These are phyloP conservation scores for Podochytrium sp. DNA, from an alignment of 192 early-diverging fungal genomes.

Conservation along the genomic window DNA sequence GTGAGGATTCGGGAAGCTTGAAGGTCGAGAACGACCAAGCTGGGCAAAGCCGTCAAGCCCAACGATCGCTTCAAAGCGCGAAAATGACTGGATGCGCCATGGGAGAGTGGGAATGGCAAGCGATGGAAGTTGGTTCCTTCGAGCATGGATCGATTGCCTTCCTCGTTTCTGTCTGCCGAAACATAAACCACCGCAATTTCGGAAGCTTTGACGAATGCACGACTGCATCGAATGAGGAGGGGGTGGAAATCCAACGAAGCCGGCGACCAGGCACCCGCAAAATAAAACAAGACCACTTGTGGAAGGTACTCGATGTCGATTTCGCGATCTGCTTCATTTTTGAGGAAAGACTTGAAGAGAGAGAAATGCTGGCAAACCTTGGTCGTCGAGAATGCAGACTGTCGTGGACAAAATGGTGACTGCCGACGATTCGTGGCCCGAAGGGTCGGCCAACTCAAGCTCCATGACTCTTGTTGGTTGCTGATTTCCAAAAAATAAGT, in stretches of 20 bases:
- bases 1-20: neutral
- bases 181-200: slow-evolving; percentile 4
- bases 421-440: too few relatives aligned
- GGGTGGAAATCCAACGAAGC: neutral
- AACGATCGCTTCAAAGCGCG: neutral
- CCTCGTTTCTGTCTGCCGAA: neutral
- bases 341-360: too few relatives aligned
- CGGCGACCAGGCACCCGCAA: slow-evolving; percentile 6
- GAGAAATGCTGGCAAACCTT: too few relatives aligned
- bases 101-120: neutral
- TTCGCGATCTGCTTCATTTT: too few relatives aligned
- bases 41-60: neutral
- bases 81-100: neutral
- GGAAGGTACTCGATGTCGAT: slow-evolving; percentile 7
- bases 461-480: too few relatives aligned
- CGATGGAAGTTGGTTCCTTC: neutral
- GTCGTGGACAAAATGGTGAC: too few relatives aligned
- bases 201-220: neutral
- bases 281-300: neutral
- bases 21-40: neutral
- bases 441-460: too few relatives aligned
- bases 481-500: too few relatives aligned
- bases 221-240: neutral
- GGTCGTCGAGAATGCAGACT: too few relatives aligned
- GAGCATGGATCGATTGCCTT: neutral